These are phyloP conservation scores for Extremus antarcticus DNA, from an alignment of 495 filamentous ascomycete species.

Conservation along the genomic window DNA sequence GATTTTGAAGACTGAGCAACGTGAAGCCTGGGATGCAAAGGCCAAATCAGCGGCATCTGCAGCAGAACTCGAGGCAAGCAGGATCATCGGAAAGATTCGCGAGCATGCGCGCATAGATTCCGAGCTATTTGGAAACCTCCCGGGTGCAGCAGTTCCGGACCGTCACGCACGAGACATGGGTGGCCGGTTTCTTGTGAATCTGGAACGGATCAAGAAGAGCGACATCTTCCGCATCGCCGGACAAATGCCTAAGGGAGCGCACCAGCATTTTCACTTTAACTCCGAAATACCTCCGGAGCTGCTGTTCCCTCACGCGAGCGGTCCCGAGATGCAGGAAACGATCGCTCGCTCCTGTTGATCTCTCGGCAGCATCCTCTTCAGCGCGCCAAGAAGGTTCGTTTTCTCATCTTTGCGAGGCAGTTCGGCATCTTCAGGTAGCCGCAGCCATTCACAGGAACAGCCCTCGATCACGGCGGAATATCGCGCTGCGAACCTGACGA, in stretches of 20 bases:
- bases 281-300: conserved; percentile 26
- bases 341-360: conserved; percentile 5
- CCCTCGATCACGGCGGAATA: neutral
- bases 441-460: neutral
- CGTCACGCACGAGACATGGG: conserved; percentile 28
- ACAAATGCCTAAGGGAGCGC: conserved; percentile 27
- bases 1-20: conserved; percentile 19
- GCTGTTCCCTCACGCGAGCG: conserved; percentile 20
- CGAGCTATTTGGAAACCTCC: conserved; percentile 26
- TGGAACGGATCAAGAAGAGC: conserved; percentile 26
- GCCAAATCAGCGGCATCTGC: conserved; percentile 16
- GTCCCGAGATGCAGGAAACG: conserved; percentile 11
- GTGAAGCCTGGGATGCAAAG: conserved; percentile 18
- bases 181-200: conserved; percentile 31
- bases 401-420: neutral
- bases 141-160: conserved; percentile 26
- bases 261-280: conserved; percentile 34
- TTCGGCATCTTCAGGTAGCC: neutral
- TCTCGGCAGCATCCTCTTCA: neutral
- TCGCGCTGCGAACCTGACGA: neutral
- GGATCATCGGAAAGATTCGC: conserved; percentile 23
- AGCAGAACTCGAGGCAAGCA: conserved; percentile 18
- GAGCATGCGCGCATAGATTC: conserved; percentile 26
- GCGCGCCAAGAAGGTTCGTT: neutral
- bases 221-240: conserved; percentile 24